phyloP scores from a whole-genome alignment of 2,329 filamentous ascomycete genomes.

The Penicillium expansum region DNA sequence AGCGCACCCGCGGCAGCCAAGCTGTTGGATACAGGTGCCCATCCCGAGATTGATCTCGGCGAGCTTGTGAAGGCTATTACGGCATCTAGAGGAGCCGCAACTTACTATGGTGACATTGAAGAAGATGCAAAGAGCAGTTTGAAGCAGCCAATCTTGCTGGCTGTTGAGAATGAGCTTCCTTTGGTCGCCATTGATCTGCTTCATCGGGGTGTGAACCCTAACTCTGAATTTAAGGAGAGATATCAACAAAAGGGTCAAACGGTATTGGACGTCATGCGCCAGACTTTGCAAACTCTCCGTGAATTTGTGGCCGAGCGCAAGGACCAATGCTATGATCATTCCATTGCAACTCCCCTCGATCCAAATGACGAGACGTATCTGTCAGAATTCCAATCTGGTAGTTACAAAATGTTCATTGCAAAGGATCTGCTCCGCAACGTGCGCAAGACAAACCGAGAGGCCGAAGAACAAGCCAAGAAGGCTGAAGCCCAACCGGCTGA shows the following conservation, averaged over 20 bases:
- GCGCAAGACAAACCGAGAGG: constrained; percentile 36
- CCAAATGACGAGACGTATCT: constrained; percentile 54
- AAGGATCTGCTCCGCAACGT: constrained; percentile 40
- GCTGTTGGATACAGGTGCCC: constrained; percentile 63
- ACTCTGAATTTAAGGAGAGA: constrained; percentile 51
- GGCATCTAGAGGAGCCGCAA: neutral
- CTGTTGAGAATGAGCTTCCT: constrained; percentile 53
- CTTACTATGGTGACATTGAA: constrained; percentile 47
- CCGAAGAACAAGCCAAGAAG: constrained; percentile 32
- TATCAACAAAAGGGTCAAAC: constrained; percentile 33
- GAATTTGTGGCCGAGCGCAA: constrained; percentile 40
- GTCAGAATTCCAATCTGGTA: constrained; percentile 48
- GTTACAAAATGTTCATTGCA: constrained; percentile 60
- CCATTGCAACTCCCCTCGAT: constrained; percentile 12
- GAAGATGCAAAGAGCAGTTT: constrained; percentile 47
- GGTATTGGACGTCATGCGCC: constrained; percentile 60
- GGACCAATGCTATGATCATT: neutral
- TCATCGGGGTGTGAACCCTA: constrained; percentile 63
- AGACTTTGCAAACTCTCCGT: constrained; percentile 52
- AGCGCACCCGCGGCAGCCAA: constrained; percentile 53
- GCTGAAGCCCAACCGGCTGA: constrained; percentile 4
- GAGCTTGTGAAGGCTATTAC: constrained; percentile 35
- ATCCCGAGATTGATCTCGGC: constrained; percentile 58
- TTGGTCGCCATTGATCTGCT: constrained; percentile 59
- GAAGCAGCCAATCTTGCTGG: constrained; percentile 66